Percentiles rank a stretch among this genome's conserved stretches.
Evolutionary conservation across 495 filamentous ascomycete species (phyloP).

Genomic region (Baudoinia panamericana): DNA sequence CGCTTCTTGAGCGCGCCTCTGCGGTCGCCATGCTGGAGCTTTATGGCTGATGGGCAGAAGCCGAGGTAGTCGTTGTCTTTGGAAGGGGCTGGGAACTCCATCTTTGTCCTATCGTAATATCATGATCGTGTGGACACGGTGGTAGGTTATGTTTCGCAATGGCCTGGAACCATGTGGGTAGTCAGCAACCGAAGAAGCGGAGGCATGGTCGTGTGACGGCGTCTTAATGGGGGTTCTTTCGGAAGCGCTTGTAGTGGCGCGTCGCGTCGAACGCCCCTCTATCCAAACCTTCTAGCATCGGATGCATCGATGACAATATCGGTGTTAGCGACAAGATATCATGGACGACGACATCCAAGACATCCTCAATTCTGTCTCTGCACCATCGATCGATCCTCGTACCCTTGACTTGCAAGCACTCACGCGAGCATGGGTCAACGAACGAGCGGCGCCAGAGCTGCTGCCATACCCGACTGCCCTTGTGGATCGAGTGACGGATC

Average conservation of each 20-base stretch:
- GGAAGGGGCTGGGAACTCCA: constrained; percentile 7
- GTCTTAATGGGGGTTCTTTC: too few species aligned
- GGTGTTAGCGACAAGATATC: not conserved
- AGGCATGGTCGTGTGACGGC: too few species aligned
- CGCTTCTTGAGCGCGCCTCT: constrained; percentile 12
- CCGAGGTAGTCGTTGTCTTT: constrained; percentile 17
- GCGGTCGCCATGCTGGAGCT: constrained; percentile 13
- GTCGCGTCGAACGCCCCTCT: not conserved
- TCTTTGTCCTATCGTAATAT: too few species aligned
- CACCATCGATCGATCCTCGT: constrained; percentile 41
- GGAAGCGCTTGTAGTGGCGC: too few species aligned
- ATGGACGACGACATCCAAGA: constrained; percentile 72
- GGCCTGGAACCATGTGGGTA: too few species aligned
- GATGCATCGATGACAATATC: too few species aligned
- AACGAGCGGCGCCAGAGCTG: constrained; percentile 77
- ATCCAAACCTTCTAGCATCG: not conserved
- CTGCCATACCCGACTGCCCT: constrained; percentile 50
- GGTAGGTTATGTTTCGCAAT: too few species aligned
- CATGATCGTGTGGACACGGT: too few species aligned
- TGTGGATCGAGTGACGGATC: constrained; percentile 65
- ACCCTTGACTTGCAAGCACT: constrained; percentile 74
- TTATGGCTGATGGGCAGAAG: constrained; percentile 15
- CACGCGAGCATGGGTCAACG: constrained; percentile 84
- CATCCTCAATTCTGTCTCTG: constrained; percentile 71
- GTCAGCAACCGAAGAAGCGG: too few species aligned